phyloP scores from a whole-genome alignment of 306 rosid genomes.

The Cyclanthera cordifolia region DNA sequence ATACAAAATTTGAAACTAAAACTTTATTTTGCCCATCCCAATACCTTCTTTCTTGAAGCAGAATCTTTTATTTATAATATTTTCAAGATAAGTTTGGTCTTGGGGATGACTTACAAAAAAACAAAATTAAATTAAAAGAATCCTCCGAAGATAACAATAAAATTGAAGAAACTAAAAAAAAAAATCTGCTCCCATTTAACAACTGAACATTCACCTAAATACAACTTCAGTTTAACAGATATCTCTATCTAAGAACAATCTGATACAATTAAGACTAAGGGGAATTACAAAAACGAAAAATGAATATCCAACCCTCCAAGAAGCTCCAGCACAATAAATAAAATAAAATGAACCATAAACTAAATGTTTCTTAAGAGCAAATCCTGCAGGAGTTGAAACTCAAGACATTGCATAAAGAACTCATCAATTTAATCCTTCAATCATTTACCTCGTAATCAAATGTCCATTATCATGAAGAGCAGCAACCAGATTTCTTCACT shows the following conservation, averaged over 20 bases:
- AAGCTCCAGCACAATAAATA: conserved; percentile 8
- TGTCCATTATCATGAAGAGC: conserved; percentile 27
- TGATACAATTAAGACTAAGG: conserved; percentile 4
- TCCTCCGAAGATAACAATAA: no score
- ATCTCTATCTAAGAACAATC: conserved; percentile 14
- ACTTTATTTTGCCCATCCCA: no score
- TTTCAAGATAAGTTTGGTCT: no score
- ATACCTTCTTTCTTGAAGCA: no score
- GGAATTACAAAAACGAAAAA: conserved; percentile 7
- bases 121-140: neutral
- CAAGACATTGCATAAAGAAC: conserved; percentile 4
- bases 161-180: neutral
- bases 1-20: no score
- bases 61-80: no score
- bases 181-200: conserved; percentile 7
- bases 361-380: conserved; percentile 1
- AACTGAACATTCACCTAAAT: conserved; percentile 4
- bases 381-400: conserved; percentile 6
- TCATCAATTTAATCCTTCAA: conserved; percentile 1
- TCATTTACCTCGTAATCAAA: neutral
- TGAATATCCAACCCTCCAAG: conserved; percentile 7
- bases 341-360: conserved; percentile 10
- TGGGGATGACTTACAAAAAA: neutral
- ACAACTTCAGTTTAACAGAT: conserved; percentile 9
- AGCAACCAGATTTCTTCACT: conserved; percentile 38